Evolutionary conservation across 495 filamentous ascomycete genomes (phyloP).

Genomic region (Hypoxylon cercidicola): DNA sequence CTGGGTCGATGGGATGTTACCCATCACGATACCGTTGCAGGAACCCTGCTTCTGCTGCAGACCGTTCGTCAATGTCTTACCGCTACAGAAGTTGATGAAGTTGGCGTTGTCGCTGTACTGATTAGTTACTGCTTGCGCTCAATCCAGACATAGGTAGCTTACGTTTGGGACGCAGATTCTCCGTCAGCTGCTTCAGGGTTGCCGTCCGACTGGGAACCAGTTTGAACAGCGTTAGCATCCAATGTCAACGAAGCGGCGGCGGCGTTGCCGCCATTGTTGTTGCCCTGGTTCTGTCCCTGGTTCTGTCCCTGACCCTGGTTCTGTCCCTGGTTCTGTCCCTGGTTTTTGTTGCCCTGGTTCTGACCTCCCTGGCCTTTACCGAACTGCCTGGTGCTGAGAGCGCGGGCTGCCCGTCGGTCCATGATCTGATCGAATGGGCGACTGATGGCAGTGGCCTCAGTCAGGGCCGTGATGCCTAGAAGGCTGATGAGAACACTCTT

Average conservation of each 20-base stretch:
- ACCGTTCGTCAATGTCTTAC: conserved; percentile 76
- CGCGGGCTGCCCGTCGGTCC: conserved; percentile 37
- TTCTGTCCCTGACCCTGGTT: conserved; percentile 29
- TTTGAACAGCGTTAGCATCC: conserved; percentile 59
- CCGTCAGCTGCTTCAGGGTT: conserved; percentile 53
- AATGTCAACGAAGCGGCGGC: conserved; percentile 46
- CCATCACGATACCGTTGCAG: conserved; percentile 80
- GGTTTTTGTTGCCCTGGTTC: conserved; percentile 14
- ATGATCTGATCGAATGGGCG: conserved; percentile 47
- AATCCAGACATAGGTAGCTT: conserved; percentile 31
- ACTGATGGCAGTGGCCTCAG: conserved; percentile 53
- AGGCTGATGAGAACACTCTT: conserved; percentile 55
- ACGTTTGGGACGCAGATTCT: conserved; percentile 67
- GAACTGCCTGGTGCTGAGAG: conserved; percentile 28
- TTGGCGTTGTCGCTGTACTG: conserved; percentile 61
- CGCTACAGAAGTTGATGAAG: conserved; percentile 76
- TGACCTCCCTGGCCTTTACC: conserved; percentile 21
- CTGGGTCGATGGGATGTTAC: conserved; percentile 69
- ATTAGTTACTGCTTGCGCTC: neutral
- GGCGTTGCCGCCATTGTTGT: conserved; percentile 36
- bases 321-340: conserved; percentile 22
- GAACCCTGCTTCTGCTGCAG: conserved; percentile 71
- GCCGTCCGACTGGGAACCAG: conserved; percentile 55
- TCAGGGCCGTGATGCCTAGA: conserved; percentile 54
- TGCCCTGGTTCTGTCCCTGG: conserved; percentile 23